Base-by-base conservation (phyloP, 306 rosid species). In the Macrotyloma uniflorum region DNA sequence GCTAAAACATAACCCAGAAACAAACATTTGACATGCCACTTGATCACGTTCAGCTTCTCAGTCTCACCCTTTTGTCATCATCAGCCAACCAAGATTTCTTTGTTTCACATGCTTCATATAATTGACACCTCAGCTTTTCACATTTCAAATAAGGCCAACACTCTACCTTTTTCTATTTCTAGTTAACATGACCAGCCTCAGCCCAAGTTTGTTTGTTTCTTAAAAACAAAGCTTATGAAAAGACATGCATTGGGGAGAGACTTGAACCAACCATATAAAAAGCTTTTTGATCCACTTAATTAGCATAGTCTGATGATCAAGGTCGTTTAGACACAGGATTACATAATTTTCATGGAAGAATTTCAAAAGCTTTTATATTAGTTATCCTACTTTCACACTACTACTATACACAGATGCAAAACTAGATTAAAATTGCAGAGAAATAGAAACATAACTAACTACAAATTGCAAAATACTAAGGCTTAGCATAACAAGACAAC, bases 361-460 rank as follows among this genome's bases (percentile, higher is more conserved):
- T 87, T 83, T 83, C 87, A 85, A 84, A 82, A 75, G 79, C 81
- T 76, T 65, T 70, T 70, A 67, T 68, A 71, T 53, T 72, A 66
- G 54, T 76, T 80, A 80, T 64, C 74, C 84, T 74, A 81, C 40
- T 22, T 63, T 66, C 75, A 40, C 58, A 36, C 84, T 74, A 76
- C 83, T 74, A 76, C 97, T 43, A 5, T 92, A 82, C 85, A 88
- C 95, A 90, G 70, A 92, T 79, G 75, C 89, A 80, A 82, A 85
- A 85, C 72, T 77, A 75, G 78, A 80, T 47, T 26, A 79, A 87
- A n/a, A 73, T 32, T 51, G 83, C 76, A 67, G 76, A 79, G 49
- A 64, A 74, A 78, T n/a, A 50, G 61, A 55, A 57, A 70, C 66
- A 28, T 11, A 80, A 68, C 58, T 57, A 78, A 68, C 58, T 57